Evolutionary conservation across 2,329 filamentous ascomycete species (phyloP).

Genomic region (Xylariaceae sp.): DNA sequence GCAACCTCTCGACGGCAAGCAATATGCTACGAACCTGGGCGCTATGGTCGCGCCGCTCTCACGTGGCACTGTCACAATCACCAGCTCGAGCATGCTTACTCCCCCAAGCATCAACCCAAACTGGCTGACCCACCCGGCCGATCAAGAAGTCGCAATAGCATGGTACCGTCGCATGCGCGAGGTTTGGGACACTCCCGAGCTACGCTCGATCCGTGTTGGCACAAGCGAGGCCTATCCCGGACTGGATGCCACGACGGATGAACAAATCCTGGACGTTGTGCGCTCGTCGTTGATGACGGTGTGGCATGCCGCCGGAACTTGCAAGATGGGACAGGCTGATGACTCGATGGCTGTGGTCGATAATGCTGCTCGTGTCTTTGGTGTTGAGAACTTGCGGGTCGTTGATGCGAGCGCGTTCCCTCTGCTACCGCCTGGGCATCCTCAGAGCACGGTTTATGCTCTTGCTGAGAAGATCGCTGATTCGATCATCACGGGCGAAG

Average conservation of each 20-base stretch:
- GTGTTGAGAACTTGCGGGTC: conserved; percentile 1
- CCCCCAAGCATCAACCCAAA: conserved; percentile 39
- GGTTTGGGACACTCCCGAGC: not conserved
- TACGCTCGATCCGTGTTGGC: not conserved
- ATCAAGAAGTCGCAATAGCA: conserved; percentile 44
- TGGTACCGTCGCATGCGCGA: conserved; percentile 42
- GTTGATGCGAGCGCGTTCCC: conserved; percentile 31
- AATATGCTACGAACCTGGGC: conserved; percentile 13
- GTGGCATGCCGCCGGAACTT: conserved; percentile 8
- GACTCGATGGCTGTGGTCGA: conserved; percentile 6
- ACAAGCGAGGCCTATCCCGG: conserved; percentile 7
- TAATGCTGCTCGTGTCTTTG: not conserved
- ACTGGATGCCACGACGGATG: not conserved
- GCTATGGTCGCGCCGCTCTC: conserved; percentile 8
- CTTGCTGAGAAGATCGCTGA: conserved; percentile 7
- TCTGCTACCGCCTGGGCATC: conserved; percentile 16
- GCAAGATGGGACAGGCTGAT: conserved; percentile 7
- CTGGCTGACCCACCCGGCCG: conserved; percentile 41
- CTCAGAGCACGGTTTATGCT: conserved; percentile 1
- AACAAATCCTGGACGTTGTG: conserved; percentile 5
- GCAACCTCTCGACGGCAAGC: conserved; percentile 13
- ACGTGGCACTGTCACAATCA: conserved; percentile 18
- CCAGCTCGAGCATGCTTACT: conserved; percentile 3
- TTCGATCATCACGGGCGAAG: not conserved
- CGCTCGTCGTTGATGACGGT: not conserved